phyloP scores from a whole-genome alignment of 2,329 filamentous ascomycete species.

The Ceratocystis eucalypticola region DNA sequence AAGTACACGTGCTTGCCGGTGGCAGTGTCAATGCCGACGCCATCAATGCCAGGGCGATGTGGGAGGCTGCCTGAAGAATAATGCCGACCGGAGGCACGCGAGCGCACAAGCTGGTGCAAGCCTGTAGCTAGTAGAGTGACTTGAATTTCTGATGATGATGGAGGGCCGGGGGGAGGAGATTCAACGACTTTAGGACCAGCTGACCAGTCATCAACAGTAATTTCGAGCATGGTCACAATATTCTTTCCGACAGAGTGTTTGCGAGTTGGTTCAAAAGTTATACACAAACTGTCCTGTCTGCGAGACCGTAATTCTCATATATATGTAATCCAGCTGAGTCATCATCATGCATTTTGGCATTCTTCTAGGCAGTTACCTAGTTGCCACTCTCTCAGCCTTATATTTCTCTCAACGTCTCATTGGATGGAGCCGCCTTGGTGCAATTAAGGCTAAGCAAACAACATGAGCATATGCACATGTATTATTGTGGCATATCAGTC shows the following conservation, averaged over 20 bases:
- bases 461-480: background rate
- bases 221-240: background rate
- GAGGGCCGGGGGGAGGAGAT: background rate
- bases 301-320: too few species aligned
- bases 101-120: conserved; percentile 40
- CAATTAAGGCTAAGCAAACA: background rate
- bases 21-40: conserved; percentile 34
- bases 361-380: background rate
- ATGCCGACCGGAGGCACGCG: conserved; percentile 40
- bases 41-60: conserved; percentile 40
- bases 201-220: conserved; percentile 4
- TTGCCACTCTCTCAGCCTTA: background rate
- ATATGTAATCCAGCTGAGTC: background rate
- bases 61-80: conserved; percentile 38
- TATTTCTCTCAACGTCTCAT: background rate
- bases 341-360: background rate
- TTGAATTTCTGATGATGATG: conserved; percentile 22
- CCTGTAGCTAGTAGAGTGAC: conserved; percentile 40
- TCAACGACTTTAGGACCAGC: background rate
- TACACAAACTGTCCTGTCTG: too few species aligned
- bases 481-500: background rate
- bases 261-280: too few species aligned
- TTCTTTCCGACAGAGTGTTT: background rate
- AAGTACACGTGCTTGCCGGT: conserved; percentile 40
- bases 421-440: background rate